phyloP scores from a whole-genome alignment of 2,329 filamentous ascomycete species.

The Coniella vitis region DNA sequence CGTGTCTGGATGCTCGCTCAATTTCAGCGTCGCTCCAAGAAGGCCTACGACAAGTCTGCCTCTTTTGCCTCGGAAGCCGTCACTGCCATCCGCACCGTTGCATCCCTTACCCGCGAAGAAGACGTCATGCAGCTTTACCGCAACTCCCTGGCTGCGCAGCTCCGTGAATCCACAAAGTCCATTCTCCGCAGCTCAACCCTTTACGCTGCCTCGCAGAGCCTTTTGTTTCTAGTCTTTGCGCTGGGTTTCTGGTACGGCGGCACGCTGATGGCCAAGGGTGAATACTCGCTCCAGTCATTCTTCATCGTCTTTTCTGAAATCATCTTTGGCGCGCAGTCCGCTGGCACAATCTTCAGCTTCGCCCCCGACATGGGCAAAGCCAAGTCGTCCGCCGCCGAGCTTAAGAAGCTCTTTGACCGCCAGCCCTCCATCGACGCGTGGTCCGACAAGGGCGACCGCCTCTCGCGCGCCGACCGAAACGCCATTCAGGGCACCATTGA shows the following conservation, averaged over 20 bases:
- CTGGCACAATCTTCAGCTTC: conserved; percentile 82
- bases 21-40: conserved; percentile 73
- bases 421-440: conserved; percentile 77
- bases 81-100: conserved; percentile 87
- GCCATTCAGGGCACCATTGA: conserved; percentile 72
- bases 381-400: conserved; percentile 70
- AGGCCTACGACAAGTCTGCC: conserved; percentile 72
- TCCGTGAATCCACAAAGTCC: conserved; percentile 61
- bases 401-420: conserved; percentile 79
- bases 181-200: conserved; percentile 70
- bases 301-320: conserved; percentile 85
- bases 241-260: conserved; percentile 93
- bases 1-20: conserved; percentile 61
- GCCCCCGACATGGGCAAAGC: conserved; percentile 92
- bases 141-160: conserved; percentile 57
- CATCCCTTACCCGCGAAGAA: conserved; percentile 77
- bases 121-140: conserved; percentile 73
- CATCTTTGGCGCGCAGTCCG: conserved; percentile 87
- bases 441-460: conserved; percentile 58
- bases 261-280: conserved; percentile 59
- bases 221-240: conserved; percentile 77
- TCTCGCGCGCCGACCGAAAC: conserved; percentile 33
- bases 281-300: conserved; percentile 80
- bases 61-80: conserved; percentile 90
- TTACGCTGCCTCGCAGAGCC: conserved; percentile 77